Evolutionary conservation across 2,329 filamentous ascomycete species (phyloP).

Genomic region (Passalora sequoiae): DNA sequence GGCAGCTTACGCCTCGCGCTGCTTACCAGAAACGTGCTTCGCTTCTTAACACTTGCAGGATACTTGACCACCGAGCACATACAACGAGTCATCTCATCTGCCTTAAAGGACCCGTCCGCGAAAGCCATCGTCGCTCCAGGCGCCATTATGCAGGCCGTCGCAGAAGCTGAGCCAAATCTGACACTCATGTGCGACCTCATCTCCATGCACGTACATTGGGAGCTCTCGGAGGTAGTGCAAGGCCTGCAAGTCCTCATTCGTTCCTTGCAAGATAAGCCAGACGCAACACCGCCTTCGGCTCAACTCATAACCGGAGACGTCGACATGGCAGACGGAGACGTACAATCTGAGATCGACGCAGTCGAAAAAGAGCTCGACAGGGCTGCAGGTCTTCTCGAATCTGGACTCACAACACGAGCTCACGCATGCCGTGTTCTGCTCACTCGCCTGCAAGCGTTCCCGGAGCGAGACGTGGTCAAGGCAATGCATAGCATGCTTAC

Average conservation of each 20-base stretch:
- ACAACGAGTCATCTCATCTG: conserved; percentile 35
- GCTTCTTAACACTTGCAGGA: conserved; percentile 56
- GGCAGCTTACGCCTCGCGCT: too few relatives aligned
- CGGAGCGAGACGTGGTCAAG: conserved; percentile 55
- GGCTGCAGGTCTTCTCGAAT: conserved; percentile 62
- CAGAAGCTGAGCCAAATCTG: conserved; percentile 63
- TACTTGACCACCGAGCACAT: conserved; percentile 43
- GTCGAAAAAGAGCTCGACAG: conserved; percentile 56
- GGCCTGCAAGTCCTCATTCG: conserved; percentile 63
- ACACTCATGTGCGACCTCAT: conserved; percentile 62
- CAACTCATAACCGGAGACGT: conserved; percentile 45
- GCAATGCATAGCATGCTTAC: conserved; percentile 60
- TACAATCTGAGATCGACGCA: conserved; percentile 35
- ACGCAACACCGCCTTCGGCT: conserved; percentile 8
- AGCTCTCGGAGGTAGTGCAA: conserved; percentile 61
- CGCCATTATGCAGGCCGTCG: conserved; percentile 58
- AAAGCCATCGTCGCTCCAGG: conserved; percentile 42
- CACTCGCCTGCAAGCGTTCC: conserved; percentile 63
- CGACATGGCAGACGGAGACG: conserved; percentile 22
- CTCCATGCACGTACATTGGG: conserved; percentile 57
- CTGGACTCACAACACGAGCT: conserved; percentile 58
- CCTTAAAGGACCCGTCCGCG: conserved; percentile 26
- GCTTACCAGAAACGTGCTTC: conserved; percentile 48
- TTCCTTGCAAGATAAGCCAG: conserved; percentile 53
- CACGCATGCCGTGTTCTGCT: conserved; percentile 63